Base-by-base conservation (phyloP, 2,329 filamentous ascomycete genomes). In the Epichloe amarillans region DNA sequence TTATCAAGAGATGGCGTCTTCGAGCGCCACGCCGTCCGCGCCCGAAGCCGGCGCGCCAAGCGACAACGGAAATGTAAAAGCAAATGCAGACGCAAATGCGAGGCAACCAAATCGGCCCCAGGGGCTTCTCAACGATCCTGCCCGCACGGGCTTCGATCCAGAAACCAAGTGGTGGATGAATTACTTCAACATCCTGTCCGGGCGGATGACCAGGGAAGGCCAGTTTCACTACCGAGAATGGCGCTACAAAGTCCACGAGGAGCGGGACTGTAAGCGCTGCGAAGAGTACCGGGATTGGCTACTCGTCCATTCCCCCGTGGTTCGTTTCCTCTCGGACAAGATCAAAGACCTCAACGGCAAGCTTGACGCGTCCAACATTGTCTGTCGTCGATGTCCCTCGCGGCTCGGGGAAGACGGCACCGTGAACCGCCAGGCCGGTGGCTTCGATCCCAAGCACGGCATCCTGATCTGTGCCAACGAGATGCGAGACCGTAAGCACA, bases 401-500 rank as follows among this genome's bases (percentile, higher is more conserved):
- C 69, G 73, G 35, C 66, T 81, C 36, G 73, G 72, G 38, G 69
- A 75, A 57, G 70, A 77, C 56, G 82, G 80, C 19, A 72, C 77
- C 48, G 74, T 84, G 46, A 82, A 85, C 63, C 71, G 79, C 48
- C 73, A 79, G 63, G 78, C 78, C 36, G 93, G 91, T 26, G 93
- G 93, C 1, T 97, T 97, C 65, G 84, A 84, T 64, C 83, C 89
- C 1, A 76, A 85, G 47, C 86, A 89, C 64, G 93, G 93, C 38
- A 96, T 98, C 55, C 65, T 94, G 62, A 75, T 98, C 21, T 98
- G 93, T 69, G 88, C 93, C 48, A 98, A 98, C 68, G 84, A 93
- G 69, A 80, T 97, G 63, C 75, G 84, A 53, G 82, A 88, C 63
- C 73, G 82, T 52, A 82, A 83, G 35, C 88, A 95, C 64, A 67